phyloP scores from a whole-genome alignment of 2,329 filamentous ascomycete species.

The Cordyceps cateniannulata region DNA sequence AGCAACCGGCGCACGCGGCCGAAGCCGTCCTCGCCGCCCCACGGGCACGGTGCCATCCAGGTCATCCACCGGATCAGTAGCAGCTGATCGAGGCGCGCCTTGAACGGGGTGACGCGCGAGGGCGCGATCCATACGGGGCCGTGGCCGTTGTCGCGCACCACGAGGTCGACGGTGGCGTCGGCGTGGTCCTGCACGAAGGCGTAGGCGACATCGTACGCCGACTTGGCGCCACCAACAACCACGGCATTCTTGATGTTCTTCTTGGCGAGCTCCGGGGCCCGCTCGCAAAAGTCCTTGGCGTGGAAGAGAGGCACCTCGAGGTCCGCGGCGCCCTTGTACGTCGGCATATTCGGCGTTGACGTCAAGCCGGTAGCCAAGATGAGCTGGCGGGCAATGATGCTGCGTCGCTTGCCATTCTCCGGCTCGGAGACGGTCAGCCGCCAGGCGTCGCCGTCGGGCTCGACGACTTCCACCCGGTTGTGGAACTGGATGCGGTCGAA shows the following conservation, averaged over 20 bases:
- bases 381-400: conserved; percentile 30
- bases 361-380: conserved; percentile 45
- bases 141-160: conserved; percentile 43
- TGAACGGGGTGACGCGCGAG: conserved; percentile 53
- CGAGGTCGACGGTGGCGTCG: conserved; percentile 41
- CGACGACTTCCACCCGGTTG: conserved; percentile 41
- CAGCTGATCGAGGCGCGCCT: conserved; percentile 54
- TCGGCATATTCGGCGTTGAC: conserved; percentile 35
- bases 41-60: conserved; percentile 61
- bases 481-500: conserved; percentile 41
- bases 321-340: conserved; percentile 27
- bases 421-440: conserved; percentile 18
- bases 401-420: not conserved
- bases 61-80: conserved; percentile 46
- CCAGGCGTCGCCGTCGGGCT: conserved; percentile 16
- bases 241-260: conserved; percentile 27
- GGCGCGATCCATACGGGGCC: conserved; percentile 51
- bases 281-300: conserved; percentile 32
- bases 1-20: conserved; percentile 40
- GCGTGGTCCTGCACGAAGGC: conserved; percentile 41
- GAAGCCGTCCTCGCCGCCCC: conserved; percentile 50
- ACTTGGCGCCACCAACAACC: conserved; percentile 52
- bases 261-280: conserved; percentile 24
- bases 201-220: conserved; percentile 52
- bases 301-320: conserved; percentile 38